phyloP scores from a whole-genome alignment of 208 protist genomes.

The Leishmania amazonensis region DNA sequence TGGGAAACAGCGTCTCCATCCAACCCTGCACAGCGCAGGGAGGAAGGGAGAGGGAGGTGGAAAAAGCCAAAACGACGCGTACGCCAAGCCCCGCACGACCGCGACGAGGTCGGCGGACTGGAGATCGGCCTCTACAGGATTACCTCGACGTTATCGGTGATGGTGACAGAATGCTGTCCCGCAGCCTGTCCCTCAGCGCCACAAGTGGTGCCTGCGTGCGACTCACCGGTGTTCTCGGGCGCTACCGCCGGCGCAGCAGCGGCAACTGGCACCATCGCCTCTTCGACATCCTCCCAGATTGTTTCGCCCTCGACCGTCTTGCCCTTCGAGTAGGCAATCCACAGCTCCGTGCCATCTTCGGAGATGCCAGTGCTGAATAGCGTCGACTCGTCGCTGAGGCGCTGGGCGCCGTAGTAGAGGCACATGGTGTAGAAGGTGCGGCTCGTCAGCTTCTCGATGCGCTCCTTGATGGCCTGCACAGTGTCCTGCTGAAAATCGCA shows the following conservation, averaged over 20 bases:
- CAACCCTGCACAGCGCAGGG: background rate
- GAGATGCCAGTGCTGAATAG: slow-evolving; percentile 83
- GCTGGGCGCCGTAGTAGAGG: slow-evolving; percentile 78
- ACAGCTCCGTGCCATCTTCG: slow-evolving; percentile 78
- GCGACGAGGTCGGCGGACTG: too few species aligned
- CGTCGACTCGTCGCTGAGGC: slow-evolving; percentile 77
- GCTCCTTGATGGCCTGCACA: slow-evolving; percentile 90
- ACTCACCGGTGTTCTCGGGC: slow-evolving; percentile 12
- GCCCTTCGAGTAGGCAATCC: slow-evolving; percentile 75
- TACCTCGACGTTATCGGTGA: background rate
- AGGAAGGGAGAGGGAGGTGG: background rate
- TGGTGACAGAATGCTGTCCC: background rate
- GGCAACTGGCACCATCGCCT: slow-evolving; percentile 54
- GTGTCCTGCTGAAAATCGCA: slow-evolving; percentile 92
- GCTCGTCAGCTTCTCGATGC: slow-evolving; percentile 84
- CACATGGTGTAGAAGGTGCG: slow-evolving; percentile 78
- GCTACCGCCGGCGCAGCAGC: background rate
- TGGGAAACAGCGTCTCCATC: background rate
- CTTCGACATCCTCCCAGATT: slow-evolving; percentile 77
- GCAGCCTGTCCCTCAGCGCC: background rate
- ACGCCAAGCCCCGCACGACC: background rate
- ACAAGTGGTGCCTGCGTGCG: background rate
- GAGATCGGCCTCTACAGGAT: background rate
- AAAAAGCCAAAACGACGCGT: background rate
- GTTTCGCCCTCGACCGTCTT: slow-evolving; percentile 62